Conservation (phyloP, 345 rosid genomes). For the Zanthoxylum bungeanum region DNA sequence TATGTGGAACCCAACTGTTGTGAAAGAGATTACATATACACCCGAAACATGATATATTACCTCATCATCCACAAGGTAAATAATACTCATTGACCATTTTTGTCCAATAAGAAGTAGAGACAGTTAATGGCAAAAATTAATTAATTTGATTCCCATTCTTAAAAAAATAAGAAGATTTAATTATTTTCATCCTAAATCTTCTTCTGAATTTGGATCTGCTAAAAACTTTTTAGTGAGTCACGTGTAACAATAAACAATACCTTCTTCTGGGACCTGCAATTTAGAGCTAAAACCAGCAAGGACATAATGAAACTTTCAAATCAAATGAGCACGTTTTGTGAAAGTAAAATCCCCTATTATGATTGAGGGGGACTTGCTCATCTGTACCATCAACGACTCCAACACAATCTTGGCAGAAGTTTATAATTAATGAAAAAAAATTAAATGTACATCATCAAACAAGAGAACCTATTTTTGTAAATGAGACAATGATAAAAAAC, state of each 20-base stretch:
- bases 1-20: no score
- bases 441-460: neutral
- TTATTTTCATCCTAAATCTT: neutral
- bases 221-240: neutral
- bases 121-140: constrained; percentile 2
- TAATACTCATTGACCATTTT: constrained; percentile 38
- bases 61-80: no score
- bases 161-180: neutral
- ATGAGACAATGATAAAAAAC: neutral
- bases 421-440: constrained; percentile 16
- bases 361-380: constrained; percentile 87
- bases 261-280: constrained; percentile 73
- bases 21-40: no score
- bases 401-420: constrained; percentile 55
- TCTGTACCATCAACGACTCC: constrained; percentile 88
- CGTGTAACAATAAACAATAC: constrained; percentile 27
- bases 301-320: constrained; percentile 76
- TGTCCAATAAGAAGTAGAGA: constrained; percentile 9
- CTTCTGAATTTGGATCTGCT: neutral
- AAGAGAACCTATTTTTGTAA: neutral
- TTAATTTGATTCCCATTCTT: neutral
- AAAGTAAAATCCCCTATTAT: constrained; percentile 62
- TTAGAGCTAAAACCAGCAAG: constrained; percentile 86
- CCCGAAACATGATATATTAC: no score
- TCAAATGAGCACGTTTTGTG: constrained; percentile 86